Percentiles rank a stretch among this genome's conserved stretches.
Conservation (phyloP, 768 basidiomycete species). For the Macrocybe gigantea region DNA sequence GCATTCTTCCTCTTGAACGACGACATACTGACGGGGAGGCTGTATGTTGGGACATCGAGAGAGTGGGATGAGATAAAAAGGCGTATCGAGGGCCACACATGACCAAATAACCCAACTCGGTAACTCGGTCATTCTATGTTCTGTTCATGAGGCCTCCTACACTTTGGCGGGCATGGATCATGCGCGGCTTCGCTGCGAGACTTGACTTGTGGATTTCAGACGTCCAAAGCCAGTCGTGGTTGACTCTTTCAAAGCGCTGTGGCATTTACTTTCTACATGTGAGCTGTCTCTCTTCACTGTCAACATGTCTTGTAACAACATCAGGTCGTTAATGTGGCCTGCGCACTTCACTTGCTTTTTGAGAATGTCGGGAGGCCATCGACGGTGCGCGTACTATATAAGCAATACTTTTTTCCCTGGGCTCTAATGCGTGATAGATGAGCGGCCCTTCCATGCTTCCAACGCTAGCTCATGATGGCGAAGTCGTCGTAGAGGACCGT, state of each 20-base stretch:
- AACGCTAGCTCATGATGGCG: conserved; percentile 54
- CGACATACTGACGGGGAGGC: conserved; percentile 41
- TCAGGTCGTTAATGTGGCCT: conserved; percentile 50
- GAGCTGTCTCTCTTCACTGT: background rate
- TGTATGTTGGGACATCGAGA: conserved; percentile 1
- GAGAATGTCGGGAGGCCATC: conserved; percentile 56
- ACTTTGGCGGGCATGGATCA: too few species aligned
- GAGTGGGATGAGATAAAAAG: too few species aligned
- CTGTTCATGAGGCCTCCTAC: too few species aligned
- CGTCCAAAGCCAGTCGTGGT: too few species aligned
- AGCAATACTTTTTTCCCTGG: conserved; percentile 2
- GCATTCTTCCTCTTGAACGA: conserved; percentile 71
- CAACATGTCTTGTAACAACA: background rate
- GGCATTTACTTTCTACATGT: background rate
- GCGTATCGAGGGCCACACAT: too few species aligned
- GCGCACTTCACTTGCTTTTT: conserved; percentile 56
- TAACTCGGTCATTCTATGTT: too few species aligned
- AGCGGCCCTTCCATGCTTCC: conserved; percentile 79
- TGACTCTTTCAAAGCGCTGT: too few species aligned
- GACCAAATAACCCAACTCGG: too few species aligned
- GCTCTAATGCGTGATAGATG: conserved; percentile 37
- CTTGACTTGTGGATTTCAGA: too few species aligned
- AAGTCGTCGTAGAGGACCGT: conserved; percentile 59
- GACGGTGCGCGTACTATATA: conserved; percentile 30
- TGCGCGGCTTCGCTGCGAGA: too few species aligned